Conservation (phyloP, 768 basidiomycete species). For the Lactifluus piperatus region DNA sequence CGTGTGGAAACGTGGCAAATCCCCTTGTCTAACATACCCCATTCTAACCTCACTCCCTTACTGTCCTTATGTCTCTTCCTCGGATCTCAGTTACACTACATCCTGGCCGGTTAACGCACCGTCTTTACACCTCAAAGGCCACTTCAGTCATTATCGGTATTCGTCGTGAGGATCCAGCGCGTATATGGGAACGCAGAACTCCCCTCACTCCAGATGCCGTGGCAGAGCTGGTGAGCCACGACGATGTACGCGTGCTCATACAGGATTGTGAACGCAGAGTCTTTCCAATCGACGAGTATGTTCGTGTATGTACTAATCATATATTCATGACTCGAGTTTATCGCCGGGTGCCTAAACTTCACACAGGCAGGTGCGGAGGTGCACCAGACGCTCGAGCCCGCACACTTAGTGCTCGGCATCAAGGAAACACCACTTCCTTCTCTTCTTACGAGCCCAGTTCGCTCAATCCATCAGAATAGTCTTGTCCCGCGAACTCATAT, state of each 20-base stretch:
- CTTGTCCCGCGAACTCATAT: conserved; percentile 56
- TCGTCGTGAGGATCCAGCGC: conserved; percentile 65
- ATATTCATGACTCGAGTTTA: not conserved
- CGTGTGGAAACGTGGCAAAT: not conserved
- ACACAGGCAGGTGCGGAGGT: conserved; percentile 70
- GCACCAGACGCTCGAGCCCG: conserved; percentile 43
- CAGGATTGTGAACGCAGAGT: conserved; percentile 72
- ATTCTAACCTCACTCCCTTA: not conserved
- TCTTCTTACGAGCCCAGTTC: conserved; percentile 40
- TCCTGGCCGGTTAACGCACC: not conserved
- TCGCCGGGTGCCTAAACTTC: not conserved
- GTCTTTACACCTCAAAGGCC: not conserved
- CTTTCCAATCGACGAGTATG: conserved; percentile 54
- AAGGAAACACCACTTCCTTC: conserved; percentile 74
- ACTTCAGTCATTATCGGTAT: conserved; percentile 40
- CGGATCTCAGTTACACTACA: conserved; percentile 6
- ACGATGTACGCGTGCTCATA: conserved; percentile 59
- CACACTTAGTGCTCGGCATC: conserved; percentile 79
- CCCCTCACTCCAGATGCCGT: conserved; percentile 78
- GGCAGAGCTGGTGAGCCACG: conserved; percentile 43
- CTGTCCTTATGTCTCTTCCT: conserved; percentile 9
- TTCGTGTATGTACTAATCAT: conserved; percentile 40
- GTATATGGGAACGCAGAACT: conserved; percentile 83
- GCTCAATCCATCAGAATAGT: conserved; percentile 21
- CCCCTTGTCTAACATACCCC: not conserved